phyloP scores from a whole-genome alignment of 805 yeast species.

The Danielia reshetovae region DNA sequence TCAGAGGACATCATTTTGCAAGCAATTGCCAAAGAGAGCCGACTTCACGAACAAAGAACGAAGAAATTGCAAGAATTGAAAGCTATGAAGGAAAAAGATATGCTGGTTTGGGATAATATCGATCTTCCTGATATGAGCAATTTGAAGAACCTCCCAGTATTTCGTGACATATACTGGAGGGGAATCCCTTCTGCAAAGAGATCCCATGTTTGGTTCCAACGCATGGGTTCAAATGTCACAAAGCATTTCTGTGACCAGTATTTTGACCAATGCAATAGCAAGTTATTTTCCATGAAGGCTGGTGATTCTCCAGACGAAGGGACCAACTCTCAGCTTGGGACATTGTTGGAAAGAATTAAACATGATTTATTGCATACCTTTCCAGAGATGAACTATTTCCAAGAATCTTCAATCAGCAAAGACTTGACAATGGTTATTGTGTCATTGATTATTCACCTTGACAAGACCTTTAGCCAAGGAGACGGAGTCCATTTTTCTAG shows the following conservation, averaged over 20 bases:
- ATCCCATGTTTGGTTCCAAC: neutral
- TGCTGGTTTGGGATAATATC: neutral
- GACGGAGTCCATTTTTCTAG: too few relatives aligned
- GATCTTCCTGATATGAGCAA: constrained; percentile 21
- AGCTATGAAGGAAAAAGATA: constrained; percentile 11
- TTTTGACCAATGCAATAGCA: neutral
- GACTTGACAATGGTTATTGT: constrained; percentile 24
- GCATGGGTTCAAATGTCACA: neutral
- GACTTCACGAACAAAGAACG: constrained; percentile 26
- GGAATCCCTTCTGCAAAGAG: constrained; percentile 14
- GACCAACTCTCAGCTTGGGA: neutral
- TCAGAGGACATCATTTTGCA: constrained; percentile 42
- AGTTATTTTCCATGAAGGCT: neutral
- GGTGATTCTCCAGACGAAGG: too few relatives aligned
- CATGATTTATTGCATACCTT: constrained; percentile 5
- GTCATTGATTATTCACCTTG: constrained; percentile 23
- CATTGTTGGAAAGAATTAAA: neutral
- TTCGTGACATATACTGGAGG: constrained; percentile 20
- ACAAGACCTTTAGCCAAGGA: constrained; percentile 9
- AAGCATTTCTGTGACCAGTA: neutral
- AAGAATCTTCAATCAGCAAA: constrained; percentile 9
- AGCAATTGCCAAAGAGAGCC: constrained; percentile 39
- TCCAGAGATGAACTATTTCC: constrained; percentile 21
- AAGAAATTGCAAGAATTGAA: constrained; percentile 27
- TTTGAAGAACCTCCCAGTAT: constrained; percentile 16